These are phyloP conservation scores for Scleromitrula shiraiana DNA, from an alignment of 2,329 filamentous ascomycete species.

Conservation along the genomic window DNA sequence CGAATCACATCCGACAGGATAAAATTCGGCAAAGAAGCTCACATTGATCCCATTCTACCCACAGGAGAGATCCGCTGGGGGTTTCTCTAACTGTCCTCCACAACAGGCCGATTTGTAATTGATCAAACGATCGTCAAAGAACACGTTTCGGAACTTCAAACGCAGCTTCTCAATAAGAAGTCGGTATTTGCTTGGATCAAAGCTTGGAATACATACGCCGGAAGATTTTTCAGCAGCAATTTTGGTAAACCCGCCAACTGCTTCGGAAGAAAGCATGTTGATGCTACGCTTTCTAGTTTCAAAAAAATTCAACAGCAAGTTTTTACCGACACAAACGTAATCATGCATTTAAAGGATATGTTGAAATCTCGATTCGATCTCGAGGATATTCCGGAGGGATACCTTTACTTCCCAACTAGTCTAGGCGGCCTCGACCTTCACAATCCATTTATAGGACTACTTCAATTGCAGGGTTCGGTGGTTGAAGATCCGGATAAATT, in stretches of 20 bases:
- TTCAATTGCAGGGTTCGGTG: conserved; percentile 24
- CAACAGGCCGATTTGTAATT: conserved; percentile 44
- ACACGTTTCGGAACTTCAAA: conserved; percentile 48
- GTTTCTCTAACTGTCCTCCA: conserved; percentile 45
- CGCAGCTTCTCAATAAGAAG: conserved; percentile 43
- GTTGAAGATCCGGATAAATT: conserved; percentile 20
- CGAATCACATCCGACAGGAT: conserved; percentile 28
- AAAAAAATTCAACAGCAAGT: conserved; percentile 43
- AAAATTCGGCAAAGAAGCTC: background rate
- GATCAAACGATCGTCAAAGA: conserved; percentile 46
- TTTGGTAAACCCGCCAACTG: conserved; percentile 48
- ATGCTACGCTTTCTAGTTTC: conserved; percentile 45
- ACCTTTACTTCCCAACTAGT: conserved; percentile 34
- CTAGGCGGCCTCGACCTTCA: conserved; percentile 35
- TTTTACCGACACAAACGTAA: conserved; percentile 38
- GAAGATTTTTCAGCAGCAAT: conserved; percentile 48
- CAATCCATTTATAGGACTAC: conserved; percentile 34
- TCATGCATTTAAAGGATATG: conserved; percentile 39
- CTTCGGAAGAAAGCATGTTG: conserved; percentile 46
- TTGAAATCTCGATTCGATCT: conserved; percentile 42
- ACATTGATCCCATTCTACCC: conserved; percentile 34
- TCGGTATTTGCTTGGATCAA: conserved; percentile 50
- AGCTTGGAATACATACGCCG: conserved; percentile 51
- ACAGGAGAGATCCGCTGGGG: conserved; percentile 49
- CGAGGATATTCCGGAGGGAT: conserved; percentile 33